These are phyloP conservation scores for Bipolaris oryzae DNA, from an alignment of 2,329 filamentous ascomycete species.

Conservation along the genomic window DNA sequence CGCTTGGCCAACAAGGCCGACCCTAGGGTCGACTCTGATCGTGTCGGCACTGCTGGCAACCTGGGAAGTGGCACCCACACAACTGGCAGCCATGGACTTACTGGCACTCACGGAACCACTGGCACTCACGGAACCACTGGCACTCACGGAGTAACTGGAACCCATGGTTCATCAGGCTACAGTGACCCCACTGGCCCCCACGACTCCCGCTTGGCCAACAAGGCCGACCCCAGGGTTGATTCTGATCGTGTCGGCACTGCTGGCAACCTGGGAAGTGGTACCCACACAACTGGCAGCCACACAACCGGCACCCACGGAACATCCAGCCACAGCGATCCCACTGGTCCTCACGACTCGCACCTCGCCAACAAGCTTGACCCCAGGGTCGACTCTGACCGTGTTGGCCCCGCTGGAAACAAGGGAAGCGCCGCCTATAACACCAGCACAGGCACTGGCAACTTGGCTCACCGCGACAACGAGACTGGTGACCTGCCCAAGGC, in stretches of 20 bases:
- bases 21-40: slow-evolving; percentile 26
- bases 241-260: not conserved
- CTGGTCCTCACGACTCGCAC: slow-evolving; percentile 42
- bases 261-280: slow-evolving; percentile 2
- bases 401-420: slow-evolving; percentile 34
- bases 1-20: slow-evolving; percentile 33
- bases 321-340: slow-evolving; percentile 35
- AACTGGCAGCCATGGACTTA: too few relatives aligned
- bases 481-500: slow-evolving; percentile 15
- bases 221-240: slow-evolving; percentile 42
- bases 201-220: slow-evolving; percentile 23
- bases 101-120: too few relatives aligned
- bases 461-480: slow-evolving; percentile 13
- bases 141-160: too few relatives aligned
- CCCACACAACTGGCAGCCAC: slow-evolving; percentile 7
- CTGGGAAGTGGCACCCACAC: not conserved
- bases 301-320: slow-evolving; percentile 14
- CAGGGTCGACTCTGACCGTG: slow-evolving; percentile 37
- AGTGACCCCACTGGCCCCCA: slow-evolving; percentile 47
- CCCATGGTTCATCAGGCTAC: slow-evolving; percentile 14
- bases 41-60: not conserved
- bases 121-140: too few relatives aligned
- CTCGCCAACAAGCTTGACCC: slow-evolving; percentile 41
- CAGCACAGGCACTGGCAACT: slow-evolving; percentile 11
- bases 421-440: slow-evolving; percentile 12